A percentile compares a stretch with the other conserved stretches of the same genome.
Conservation (phyloP, 495 filamentous ascomycete species). For the Aspergillus mulundensis region DNA sequence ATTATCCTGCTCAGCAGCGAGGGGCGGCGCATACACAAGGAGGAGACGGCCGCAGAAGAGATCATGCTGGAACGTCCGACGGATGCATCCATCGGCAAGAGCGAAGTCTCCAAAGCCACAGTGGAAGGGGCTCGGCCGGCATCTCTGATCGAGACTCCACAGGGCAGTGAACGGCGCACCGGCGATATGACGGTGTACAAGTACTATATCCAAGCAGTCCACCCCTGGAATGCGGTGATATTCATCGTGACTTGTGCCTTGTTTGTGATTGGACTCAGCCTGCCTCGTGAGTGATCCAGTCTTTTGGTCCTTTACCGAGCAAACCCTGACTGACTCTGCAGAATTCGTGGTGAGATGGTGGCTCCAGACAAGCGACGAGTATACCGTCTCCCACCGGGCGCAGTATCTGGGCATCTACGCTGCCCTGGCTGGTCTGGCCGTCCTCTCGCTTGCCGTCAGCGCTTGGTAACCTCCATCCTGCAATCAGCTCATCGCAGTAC, state of each 20-base stretch:
- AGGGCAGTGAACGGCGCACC: neutral
- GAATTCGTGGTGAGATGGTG: constrained; percentile 8
- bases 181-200: neutral
- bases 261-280: constrained; percentile 3
- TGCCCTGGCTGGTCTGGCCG: neutral
- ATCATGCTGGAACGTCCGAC: no score
- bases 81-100: no score
- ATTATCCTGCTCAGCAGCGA: neutral
- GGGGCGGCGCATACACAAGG: neutral
- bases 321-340: neutral
- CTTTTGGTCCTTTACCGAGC: no score
- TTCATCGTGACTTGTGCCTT: neutral
- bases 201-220: neutral
- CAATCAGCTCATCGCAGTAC: no score
- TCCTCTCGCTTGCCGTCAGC: neutral
- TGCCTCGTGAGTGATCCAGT: neutral
- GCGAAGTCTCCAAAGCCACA: no score
- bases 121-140: neutral
- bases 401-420: constrained; percentile 5
- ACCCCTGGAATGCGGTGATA: neutral
- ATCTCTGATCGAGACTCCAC: no score
- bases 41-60: no score
- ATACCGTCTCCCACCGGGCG: neutral
- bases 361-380: neutral
- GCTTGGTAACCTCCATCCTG: neutral